Base-by-base conservation (phyloP, 2,329 filamentous ascomycete species). In the Ophiostoma populinum region DNA sequence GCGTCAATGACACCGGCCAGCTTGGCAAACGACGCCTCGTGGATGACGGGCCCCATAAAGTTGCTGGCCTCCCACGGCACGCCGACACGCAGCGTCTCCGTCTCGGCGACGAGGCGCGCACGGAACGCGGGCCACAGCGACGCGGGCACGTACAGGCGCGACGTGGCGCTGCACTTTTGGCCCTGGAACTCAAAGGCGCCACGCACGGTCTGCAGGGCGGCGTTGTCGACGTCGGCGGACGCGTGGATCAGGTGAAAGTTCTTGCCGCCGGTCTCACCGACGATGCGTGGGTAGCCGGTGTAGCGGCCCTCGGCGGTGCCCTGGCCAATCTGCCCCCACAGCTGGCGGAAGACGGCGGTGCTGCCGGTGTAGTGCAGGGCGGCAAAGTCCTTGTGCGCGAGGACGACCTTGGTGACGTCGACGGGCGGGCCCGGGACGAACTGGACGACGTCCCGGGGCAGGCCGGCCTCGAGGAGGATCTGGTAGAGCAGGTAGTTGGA, bases 281-380 rank as follows among this genome's bases (percentile, higher is more conserved):
- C 57, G 20, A 66, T 50, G 2, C 61, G 51, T 1, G 62, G 62
- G 46, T 94, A 95, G 47, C 78, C 75, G 43, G 66, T 65, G 61
- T 92, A 95, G 40, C 72, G 78, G 43, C 80, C 82, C 49, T 85
- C 74, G 5, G 80, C 80, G 15, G 92, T 76, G 26, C 80, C 81
- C 43, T 69, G 63, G 9, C 82, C 81, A 48, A 94, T 93, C 54
- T 82, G 71, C 13, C 82, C 82, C 54, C 92, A 93, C 10, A 95
- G 65, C 50, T 75, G 73, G 42, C 83, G 77, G 74, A 95, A 94
- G 20, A 95, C 81, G 33, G 75, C 73, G 1, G 87, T 94, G 61
- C 80, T 90, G 41, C 87, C 87, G 1, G 86, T 95, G 64, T 86
- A 95, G 63, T 94, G 85, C 16, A 95, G 71, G n/a, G 81, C 79